A percentile compares a stretch with the other conserved stretches of the same genome.
Conservation (phyloP, 345 rosid species). For the Rhizophora apiculata region DNA sequence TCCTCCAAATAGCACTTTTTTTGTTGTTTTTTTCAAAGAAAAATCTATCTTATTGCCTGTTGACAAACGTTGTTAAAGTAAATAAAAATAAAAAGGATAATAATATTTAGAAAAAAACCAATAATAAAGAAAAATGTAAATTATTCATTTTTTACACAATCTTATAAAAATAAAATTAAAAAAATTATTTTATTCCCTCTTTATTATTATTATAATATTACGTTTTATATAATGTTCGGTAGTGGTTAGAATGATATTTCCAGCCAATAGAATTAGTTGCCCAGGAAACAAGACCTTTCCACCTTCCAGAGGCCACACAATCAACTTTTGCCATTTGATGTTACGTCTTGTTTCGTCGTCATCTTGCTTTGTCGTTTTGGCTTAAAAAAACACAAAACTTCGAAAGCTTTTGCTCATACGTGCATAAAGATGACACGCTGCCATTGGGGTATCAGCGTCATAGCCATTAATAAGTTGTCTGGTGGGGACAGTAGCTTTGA, state of each 20-base stretch:
- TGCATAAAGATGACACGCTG: constrained; percentile 26
- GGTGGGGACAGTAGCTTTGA: constrained; percentile 24
- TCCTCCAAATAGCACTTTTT: neutral
- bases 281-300: constrained; percentile 25
- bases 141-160: no score
- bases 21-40: neutral
- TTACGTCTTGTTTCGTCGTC: constrained; percentile 12
- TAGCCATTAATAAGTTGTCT: constrained; percentile 22
- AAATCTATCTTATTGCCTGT: neutral
- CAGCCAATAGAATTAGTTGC: constrained; percentile 26
- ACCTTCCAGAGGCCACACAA: constrained; percentile 27
- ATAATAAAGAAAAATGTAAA: no score
- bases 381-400: neutral
- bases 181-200: no score
- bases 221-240: neutral
- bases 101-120: no score
- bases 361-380: constrained; percentile 6
- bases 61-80: neutral
- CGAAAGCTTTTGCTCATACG: constrained; percentile 4
- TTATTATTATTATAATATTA: no score
- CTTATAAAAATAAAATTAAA: neutral
- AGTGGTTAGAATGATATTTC: no score
- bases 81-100: no score
- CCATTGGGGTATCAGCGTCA: neutral
- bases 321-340: constrained; percentile 14